These are phyloP conservation scores for Pulveroboletus sp. DNA, from an alignment of 1,284 basidiomycete genomes.

Conservation along the genomic window DNA sequence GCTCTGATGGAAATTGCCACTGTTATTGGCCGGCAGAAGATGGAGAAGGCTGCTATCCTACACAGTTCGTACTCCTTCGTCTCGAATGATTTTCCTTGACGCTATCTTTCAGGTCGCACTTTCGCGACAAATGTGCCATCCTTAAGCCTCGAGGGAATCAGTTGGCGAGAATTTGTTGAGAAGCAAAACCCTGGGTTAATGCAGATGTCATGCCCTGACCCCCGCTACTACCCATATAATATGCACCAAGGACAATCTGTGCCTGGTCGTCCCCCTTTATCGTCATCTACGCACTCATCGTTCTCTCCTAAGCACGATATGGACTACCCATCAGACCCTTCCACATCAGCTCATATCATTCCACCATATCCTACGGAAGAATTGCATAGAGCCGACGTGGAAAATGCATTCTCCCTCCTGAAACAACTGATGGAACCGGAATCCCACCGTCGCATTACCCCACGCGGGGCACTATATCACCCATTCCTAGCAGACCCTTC, in stretches of 20 bases:
- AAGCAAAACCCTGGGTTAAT: conserved; percentile 74
- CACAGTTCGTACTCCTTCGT: conserved; percentile 66
- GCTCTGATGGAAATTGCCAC: conserved; percentile 93
- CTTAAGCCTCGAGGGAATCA: conserved; percentile 58
- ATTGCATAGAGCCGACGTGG: conserved; percentile 54
- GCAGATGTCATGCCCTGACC: conserved; percentile 49
- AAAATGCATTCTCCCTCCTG: conserved; percentile 70
- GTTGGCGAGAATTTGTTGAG: conserved; percentile 72
- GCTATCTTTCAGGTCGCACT: conserved; percentile 61
- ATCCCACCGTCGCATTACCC: conserved; percentile 71
- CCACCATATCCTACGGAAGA: conserved; percentile 31
- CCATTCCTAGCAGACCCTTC: conserved; percentile 57
- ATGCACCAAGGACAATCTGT: conserved; percentile 7
- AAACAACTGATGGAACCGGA: conserved; percentile 72
- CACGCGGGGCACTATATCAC: conserved; percentile 73
- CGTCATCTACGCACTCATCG: conserved; percentile 29
- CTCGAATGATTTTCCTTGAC: conserved; percentile 13
- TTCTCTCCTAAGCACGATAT: conserved; percentile 22
- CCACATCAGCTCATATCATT: conserved; percentile 31
- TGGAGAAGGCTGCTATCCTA: conserved; percentile 85
- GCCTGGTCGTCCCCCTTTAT: conserved; percentile 29
- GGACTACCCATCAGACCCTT: conserved; percentile 18
- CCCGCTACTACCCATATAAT: conserved; percentile 52
- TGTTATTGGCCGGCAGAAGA: conserved; percentile 79
- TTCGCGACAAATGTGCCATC: conserved; percentile 84